A percentile compares a stretch with the other conserved stretches of the same genome.
Evolutionary conservation across 805 yeast genomes (phyloP).

Genomic region (Kodamaea leandrae): DNA sequence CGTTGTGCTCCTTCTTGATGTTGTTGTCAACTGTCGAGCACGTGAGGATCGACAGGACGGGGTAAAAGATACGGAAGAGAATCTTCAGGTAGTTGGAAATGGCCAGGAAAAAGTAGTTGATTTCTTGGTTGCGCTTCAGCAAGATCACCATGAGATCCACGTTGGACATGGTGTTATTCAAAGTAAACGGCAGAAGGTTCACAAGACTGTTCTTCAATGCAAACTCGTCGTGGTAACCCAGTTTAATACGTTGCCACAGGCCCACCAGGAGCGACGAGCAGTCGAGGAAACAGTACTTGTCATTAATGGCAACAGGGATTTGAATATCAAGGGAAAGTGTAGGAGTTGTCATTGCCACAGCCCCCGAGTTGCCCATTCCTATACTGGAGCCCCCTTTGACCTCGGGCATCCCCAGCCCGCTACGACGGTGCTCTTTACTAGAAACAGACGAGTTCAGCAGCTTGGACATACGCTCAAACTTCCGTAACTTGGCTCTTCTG

Average conservation of each 20-base stretch:
- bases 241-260: slow-evolving; percentile 73
- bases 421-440: slow-evolving; percentile 14
- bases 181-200: slow-evolving; percentile 67
- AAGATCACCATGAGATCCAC: slow-evolving; percentile 71
- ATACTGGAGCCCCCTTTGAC: neutral
- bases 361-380: neutral
- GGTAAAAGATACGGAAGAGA: slow-evolving; percentile 69
- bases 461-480: slow-evolving; percentile 49
- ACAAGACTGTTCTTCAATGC: slow-evolving; percentile 43
- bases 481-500: slow-evolving; percentile 74
- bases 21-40: slow-evolving; percentile 56
- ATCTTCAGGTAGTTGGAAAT: slow-evolving; percentile 65
- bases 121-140: slow-evolving; percentile 66
- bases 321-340: neutral
- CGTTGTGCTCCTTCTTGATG: slow-evolving; percentile 39
- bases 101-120: slow-evolving; percentile 77
- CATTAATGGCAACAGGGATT: slow-evolving; percentile 56
- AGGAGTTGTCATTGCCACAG: neutral
- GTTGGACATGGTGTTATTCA: slow-evolving; percentile 61
- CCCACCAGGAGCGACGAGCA: slow-evolving; percentile 71
- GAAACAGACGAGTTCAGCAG: slow-evolving; percentile 7
- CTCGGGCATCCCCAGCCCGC: neutral
- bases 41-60: slow-evolving; percentile 56
- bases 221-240: slow-evolving; percentile 50
- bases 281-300: slow-evolving; percentile 66